A percentile compares a stretch with the other conserved stretches of the same genome.
These are phyloP conservation scores for Chrysanthemum lavandulifolium DNA, from an alignment of 129 eudicot species.

Conservation along the genomic window DNA sequence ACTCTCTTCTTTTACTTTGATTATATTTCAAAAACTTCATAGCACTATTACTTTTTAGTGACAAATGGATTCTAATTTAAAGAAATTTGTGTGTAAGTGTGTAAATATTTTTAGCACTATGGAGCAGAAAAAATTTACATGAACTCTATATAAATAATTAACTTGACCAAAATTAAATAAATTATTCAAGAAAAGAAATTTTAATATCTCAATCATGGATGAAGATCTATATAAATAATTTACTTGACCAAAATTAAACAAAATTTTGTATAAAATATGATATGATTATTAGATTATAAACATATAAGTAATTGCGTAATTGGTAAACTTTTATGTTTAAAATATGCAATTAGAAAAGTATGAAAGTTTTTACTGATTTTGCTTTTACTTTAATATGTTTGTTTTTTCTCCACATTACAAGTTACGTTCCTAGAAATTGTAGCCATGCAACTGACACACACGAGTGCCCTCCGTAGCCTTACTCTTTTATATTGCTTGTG, in stretches of 20 bases:
- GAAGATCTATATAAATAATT: no score
- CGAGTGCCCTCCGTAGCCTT: slow-evolving; percentile 44
- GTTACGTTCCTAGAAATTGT: slow-evolving; percentile 49
- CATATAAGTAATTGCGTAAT: background rate
- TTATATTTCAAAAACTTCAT: slow-evolving; percentile 27
- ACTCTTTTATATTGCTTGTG: slow-evolving; percentile 12
- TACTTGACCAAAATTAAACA: no score
- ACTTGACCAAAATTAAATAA: no score
- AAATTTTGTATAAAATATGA: no score
- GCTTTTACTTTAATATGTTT: background rate
- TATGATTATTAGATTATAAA: no score
- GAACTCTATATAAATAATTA: no score
- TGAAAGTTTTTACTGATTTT: background rate
- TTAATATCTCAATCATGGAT: no score
- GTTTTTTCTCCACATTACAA: slow-evolving; percentile 7
- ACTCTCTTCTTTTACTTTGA: slow-evolving; percentile 35
- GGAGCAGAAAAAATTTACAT: no score
- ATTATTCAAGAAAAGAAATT: no score
- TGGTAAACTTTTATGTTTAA: background rate
- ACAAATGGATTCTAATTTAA: background rate
- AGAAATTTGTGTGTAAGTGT: no score
- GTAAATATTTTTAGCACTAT: no score
- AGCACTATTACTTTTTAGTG: background rate
- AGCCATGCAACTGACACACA: slow-evolving; percentile 89
- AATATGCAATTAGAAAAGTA: background rate